These are phyloP conservation scores for Solanum pimpinellifolium DNA, from an alignment of 257 asterid species.

Conservation along the genomic window DNA sequence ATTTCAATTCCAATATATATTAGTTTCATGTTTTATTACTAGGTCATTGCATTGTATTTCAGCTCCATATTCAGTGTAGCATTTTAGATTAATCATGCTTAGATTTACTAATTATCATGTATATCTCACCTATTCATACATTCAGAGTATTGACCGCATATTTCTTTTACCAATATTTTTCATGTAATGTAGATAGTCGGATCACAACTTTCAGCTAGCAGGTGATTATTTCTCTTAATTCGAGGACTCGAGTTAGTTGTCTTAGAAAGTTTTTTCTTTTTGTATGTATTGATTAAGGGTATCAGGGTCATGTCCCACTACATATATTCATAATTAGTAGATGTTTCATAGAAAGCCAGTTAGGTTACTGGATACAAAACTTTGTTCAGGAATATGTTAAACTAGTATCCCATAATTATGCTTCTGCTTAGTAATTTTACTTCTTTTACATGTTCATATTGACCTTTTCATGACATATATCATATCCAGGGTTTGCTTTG, in stretches of 20 bases:
- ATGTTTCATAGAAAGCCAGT: background rate
- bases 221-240: background rate
- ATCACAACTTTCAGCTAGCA: no score
- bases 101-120: background rate
- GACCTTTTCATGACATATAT: no score
- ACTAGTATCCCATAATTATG: background rate
- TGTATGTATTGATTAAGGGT: background rate
- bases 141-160: background rate
- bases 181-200: no score
- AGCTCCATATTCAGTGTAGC: background rate
- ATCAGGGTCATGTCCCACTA: no score
- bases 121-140: background rate
- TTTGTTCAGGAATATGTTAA: no score
- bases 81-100: no score
- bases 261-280: no score
- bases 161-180: background rate
- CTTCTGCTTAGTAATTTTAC: no score
- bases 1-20: no score
- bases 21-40: background rate
- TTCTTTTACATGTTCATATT: no score
- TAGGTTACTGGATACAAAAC: background rate
- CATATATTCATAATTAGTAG: background rate
- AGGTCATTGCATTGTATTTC: background rate
- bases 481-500: no score
- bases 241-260: background rate